Percentiles rank a stretch among this genome's conserved stretches.
These are phyloP conservation scores for Blumeriella jaapii DNA, from an alignment of 2,329 filamentous ascomycete species.

Conservation along the genomic window DNA sequence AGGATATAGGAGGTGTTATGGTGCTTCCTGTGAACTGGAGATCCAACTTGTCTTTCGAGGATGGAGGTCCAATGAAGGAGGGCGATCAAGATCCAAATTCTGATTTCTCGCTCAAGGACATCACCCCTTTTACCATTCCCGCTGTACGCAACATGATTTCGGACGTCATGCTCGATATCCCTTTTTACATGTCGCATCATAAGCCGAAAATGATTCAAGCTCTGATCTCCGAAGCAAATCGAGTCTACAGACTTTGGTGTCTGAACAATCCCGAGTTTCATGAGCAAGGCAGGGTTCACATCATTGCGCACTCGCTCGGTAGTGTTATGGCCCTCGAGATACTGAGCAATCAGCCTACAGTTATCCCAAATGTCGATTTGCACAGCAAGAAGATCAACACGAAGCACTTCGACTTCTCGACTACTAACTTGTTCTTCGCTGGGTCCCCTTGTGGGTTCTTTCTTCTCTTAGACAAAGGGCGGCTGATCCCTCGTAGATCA, in stretches of 20 bases:
- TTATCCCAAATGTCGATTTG: conserved; percentile 41
- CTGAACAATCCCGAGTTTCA: conserved; percentile 82
- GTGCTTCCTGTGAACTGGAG: conserved; percentile 92
- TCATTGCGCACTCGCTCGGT: conserved; percentile 87
- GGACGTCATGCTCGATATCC: conserved; percentile 97
- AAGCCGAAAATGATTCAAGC: conserved; percentile 91
- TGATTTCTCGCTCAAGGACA: conserved; percentile 66
- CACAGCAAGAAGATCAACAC: conserved; percentile 32
- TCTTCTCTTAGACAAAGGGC: conserved; percentile 65
- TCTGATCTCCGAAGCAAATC: conserved; percentile 80
- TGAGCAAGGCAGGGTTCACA: conserved; percentile 70
- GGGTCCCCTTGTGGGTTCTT: conserved; percentile 93
- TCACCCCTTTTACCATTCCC: conserved; percentile 82
- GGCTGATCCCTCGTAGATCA: conserved; percentile 64
- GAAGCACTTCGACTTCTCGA: conserved; percentile 80
- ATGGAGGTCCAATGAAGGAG: conserved; percentile 51
- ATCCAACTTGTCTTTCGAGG: conserved; percentile 76
- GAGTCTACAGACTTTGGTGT: conserved; percentile 93
- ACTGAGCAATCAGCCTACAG: conserved; percentile 76
- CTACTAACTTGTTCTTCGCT: conserved; percentile 75
- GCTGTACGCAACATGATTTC: conserved; percentile 90
- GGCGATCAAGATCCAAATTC: conserved; percentile 47
- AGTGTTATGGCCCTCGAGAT: conserved; percentile 93
- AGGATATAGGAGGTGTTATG: conserved; percentile 83
- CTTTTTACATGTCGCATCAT: conserved; percentile 94